A percentile compares a stretch with the other conserved stretches of the same genome.
phyloP scores from a whole-genome alignment of 371 early-diverging fungal genomes.

The Mortierella sp. region DNA sequence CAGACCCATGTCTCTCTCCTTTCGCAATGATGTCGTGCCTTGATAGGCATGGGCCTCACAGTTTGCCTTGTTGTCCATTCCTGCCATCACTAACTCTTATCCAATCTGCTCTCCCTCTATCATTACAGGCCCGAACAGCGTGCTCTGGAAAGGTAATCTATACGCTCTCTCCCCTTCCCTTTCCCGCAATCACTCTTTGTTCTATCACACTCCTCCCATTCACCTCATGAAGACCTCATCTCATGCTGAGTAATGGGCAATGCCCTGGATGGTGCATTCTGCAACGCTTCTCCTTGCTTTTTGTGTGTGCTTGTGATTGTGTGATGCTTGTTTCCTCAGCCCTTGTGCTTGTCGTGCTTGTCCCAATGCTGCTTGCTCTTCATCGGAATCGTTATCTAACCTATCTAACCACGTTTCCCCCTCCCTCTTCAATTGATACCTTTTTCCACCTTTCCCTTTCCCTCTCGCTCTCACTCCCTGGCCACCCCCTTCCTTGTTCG shows the following conservation, averaged over 20 bases:
- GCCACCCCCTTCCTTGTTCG: too few relatives aligned
- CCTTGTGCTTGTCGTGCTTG: neutral
- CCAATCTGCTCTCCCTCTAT: neutral
- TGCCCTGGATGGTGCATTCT: too few relatives aligned
- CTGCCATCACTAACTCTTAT: neutral
- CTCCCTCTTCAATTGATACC: neutral
- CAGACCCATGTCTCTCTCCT: too few relatives aligned
- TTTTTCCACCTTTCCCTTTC: neutral
- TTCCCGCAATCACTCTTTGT: neutral
- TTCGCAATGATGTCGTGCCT: too few relatives aligned
- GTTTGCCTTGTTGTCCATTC: neutral
- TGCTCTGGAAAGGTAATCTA: constrained; percentile 21
- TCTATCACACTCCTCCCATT: too few relatives aligned
- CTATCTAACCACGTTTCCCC: constrained; percentile 13
- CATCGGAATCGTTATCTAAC: neutral
- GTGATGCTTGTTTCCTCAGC: neutral
- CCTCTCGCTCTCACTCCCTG: too few relatives aligned
- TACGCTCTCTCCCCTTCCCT: neutral
- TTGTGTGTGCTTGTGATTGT: too few relatives aligned
- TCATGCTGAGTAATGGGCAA: too few relatives aligned
- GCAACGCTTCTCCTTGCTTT: too few relatives aligned
- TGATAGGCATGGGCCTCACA: too few relatives aligned
- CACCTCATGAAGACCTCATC: too few relatives aligned
- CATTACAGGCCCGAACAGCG: constrained; percentile 16
- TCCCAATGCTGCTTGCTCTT: too few relatives aligned